Percentiles rank a stretch among this genome's conserved stretches.
Evolutionary conservation across 31 red algal genomes (phyloP).

Genomic region (Bonnemaisonia californica): DNA sequence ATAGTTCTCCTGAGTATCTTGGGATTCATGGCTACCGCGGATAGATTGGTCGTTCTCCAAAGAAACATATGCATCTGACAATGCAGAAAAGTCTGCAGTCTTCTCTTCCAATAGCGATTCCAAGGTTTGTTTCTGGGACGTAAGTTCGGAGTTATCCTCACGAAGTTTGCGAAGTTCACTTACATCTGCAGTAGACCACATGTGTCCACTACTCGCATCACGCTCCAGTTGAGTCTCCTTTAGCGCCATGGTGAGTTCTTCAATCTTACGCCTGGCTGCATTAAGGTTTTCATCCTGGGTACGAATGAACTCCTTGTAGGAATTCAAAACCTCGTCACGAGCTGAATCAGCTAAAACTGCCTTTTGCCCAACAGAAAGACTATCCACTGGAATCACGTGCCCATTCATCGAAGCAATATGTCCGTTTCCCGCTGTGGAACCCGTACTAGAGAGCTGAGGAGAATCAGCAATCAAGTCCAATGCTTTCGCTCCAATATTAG

Average conservation of each 20-base stretch:
- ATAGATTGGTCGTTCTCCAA: constrained; percentile 62
- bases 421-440: background rate
- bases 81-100: constrained; percentile 51
- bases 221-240: constrained; percentile 51
- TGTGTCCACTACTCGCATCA: constrained; percentile 23
- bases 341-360: constrained; percentile 32
- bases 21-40: background rate
- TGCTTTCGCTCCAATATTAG: constrained; percentile 44
- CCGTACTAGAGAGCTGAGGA: background rate
- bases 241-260: constrained; percentile 43
- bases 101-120: constrained; percentile 66
- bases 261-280: constrained; percentile 43
- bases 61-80: constrained; percentile 58
- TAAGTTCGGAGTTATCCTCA: constrained; percentile 33
- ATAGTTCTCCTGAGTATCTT: background rate
- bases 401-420: constrained; percentile 24
- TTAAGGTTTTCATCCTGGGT: constrained; percentile 70
- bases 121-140: constrained; percentile 36
- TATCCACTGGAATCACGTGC: background rate
- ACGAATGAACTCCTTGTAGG: constrained; percentile 93
- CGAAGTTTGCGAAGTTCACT: constrained; percentile 5
- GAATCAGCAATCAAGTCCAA: constrained; percentile 47
- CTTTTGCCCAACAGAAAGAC: background rate
- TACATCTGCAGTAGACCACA: background rate
- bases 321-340: constrained; percentile 51